phyloP scores from a whole-genome alignment of 148 eudicot species.

The Pharnaceum exiguum region DNA sequence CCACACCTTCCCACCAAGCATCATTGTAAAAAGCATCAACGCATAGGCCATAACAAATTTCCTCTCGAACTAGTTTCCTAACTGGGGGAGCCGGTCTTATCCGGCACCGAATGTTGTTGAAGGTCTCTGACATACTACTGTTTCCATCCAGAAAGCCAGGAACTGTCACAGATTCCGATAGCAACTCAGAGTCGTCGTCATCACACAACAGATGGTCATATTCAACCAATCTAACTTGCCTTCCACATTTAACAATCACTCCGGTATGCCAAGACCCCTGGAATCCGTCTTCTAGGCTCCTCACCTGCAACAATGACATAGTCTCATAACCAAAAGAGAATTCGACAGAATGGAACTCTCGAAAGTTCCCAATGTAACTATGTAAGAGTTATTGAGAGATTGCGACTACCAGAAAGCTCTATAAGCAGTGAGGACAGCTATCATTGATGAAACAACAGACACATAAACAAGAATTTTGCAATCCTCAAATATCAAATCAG shows the following conservation, averaged over 20 bases:
- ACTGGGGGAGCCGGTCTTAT: conserved; percentile 57
- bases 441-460: too few species aligned
- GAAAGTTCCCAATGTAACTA: background rate
- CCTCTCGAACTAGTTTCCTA: conserved; percentile 1
- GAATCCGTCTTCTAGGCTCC: conserved; percentile 57
- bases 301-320: conserved; percentile 41
- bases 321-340: background rate
- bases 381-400: background rate
- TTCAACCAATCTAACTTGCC: conserved; percentile 19
- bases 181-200: conserved; percentile 17
- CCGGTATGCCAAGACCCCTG: conserved; percentile 70
- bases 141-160: conserved; percentile 38
- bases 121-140: background rate
- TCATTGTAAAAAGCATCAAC: conserved; percentile 61
- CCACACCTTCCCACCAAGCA: conserved; percentile 99
- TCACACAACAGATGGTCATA: conserved; percentile 42
- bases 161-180: conserved; percentile 40
- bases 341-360: background rate
- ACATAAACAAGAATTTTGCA: too few species aligned
- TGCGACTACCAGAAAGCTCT: too few species aligned
- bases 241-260: conserved; percentile 27
- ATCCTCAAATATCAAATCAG: too few species aligned
- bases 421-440: too few species aligned
- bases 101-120: conserved; percentile 27
- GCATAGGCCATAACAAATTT: conserved; percentile 56